Percentiles rank a stretch among this genome's conserved stretches.
These are phyloP conservation scores for Stephanodiscus triporus DNA, from an alignment of 108 stramenopile genomes.

Conservation along the genomic window DNA sequence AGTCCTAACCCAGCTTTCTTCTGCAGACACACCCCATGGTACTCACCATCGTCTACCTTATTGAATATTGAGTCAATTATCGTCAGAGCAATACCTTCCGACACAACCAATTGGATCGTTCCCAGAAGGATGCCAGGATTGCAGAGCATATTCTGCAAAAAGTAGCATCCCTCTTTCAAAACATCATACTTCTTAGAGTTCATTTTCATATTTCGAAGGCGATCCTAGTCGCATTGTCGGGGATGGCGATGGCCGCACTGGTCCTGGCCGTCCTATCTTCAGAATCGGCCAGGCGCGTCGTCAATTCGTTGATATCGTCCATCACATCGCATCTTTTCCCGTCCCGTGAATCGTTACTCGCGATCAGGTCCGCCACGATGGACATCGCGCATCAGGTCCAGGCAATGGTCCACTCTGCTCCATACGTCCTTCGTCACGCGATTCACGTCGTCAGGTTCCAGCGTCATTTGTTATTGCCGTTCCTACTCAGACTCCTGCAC, in stretches of 20 bases:
- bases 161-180: conserved; percentile 35
- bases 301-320: conserved; percentile 13
- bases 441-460: conserved; percentile 17
- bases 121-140: neutral
- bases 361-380: conserved; percentile 9
- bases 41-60: conserved; percentile 4
- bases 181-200: no score
- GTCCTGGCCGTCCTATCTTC: conserved; percentile 7
- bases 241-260: conserved; percentile 12
- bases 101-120: neutral
- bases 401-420: conserved; percentile 31
- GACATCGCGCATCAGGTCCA: conserved; percentile 25
- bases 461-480: neutral
- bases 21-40: no score
- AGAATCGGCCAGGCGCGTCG: neutral
- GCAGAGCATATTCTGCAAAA: conserved; percentile 11
- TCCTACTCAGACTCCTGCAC: conserved; percentile 25
- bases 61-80: conserved; percentile 25
- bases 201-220: conserved; percentile 31
- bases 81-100: conserved; percentile 3
- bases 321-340: conserved; percentile 34
- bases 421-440: conserved; percentile 32
- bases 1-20: no score
- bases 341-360: neutral
- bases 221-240: conserved; percentile 29